Evolutionary conservation across 768 basidiomycete genomes (phyloP).

Genomic region (Auriscalpium vulgare): DNA sequence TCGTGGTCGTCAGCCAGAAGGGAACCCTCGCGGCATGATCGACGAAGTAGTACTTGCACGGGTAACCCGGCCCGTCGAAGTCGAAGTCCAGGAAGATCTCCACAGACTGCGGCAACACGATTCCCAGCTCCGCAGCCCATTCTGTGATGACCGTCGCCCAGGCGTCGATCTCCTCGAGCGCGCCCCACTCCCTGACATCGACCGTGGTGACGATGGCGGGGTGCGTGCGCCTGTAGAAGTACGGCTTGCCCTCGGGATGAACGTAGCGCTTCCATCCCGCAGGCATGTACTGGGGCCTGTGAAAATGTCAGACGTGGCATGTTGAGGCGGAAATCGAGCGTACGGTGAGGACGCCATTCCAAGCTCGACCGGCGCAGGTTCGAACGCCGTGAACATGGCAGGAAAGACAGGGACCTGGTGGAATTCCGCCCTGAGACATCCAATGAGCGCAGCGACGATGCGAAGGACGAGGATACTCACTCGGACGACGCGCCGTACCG

Average conservation of each 20-base stretch:
- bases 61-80: neutral
- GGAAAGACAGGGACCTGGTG: too few relatives aligned
- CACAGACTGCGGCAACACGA: neutral
- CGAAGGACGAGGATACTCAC: too few relatives aligned
- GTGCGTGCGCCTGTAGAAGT: neutral
- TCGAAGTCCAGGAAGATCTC: neutral
- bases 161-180: neutral
- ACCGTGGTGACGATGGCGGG: neutral
- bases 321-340: too few relatives aligned
- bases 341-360: too few relatives aligned
- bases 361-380: too few relatives aligned
- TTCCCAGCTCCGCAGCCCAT: neutral
- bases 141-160: neutral
- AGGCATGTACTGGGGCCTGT: neutral
- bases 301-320: neutral
- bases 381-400: too few relatives aligned
- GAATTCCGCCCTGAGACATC: too few relatives aligned
- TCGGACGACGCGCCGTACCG: too few relatives aligned
- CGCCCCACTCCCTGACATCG: neutral
- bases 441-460: too few relatives aligned
- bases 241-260: conserved; percentile 3
- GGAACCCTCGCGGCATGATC: neutral
- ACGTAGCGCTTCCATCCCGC: neutral
- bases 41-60: neutral
- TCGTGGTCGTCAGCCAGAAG: neutral